phyloP scores from a whole-genome alignment of 208 protist genomes.

The Histomonas meleagridis region DNA sequence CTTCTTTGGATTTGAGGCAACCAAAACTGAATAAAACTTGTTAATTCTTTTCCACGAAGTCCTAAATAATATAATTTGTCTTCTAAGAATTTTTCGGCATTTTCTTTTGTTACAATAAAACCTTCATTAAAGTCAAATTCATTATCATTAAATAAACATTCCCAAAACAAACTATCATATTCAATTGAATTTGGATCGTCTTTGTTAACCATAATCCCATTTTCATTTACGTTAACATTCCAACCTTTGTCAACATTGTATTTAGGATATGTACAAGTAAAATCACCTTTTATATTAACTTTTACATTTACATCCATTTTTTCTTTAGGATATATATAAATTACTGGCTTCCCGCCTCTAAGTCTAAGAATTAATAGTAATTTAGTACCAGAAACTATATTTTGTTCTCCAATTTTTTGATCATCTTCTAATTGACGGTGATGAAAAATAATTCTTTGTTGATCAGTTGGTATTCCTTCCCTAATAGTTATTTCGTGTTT shows the following conservation, averaged over 20 bases:
- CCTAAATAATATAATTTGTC: neutral
- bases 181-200: too few relatives aligned
- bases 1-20: neutral
- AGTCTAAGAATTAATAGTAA: conserved; percentile 59
- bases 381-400: conserved; percentile 21
- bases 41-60: neutral
- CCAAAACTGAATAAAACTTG: neutral
- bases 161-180: neutral
- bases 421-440: neutral
- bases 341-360: conserved; percentile 52
- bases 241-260: neutral
- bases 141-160: neutral
- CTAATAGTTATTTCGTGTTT: too few relatives aligned
- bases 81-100: neutral
- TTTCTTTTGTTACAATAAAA: neutral
- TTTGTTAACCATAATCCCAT: neutral
- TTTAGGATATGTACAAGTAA: neutral
- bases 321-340: neutral
- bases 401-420: neutral
- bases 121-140: neutral
- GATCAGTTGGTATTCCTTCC: conserved; percentile 16
- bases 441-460: neutral
- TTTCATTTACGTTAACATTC: neutral
- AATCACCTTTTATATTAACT: neutral
- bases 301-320: neutral